These are phyloP conservation scores for Lindgomyces ingoldianus DNA, from an alignment of 495 filamentous ascomycete genomes.

Conservation along the genomic window DNA sequence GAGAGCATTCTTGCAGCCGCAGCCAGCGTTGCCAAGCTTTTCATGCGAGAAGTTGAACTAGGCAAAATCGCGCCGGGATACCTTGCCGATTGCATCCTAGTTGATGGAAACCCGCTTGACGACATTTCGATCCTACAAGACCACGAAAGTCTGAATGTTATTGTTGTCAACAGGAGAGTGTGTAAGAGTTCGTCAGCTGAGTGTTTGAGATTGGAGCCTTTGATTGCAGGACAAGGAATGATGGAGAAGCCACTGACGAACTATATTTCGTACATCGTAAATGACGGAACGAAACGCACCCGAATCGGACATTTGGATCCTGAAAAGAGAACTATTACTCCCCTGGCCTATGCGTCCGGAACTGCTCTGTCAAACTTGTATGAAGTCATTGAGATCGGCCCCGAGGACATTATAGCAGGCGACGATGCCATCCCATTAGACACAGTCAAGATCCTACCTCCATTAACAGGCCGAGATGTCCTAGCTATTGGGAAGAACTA, in stretches of 20 bases:
- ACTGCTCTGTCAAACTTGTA: neutral
- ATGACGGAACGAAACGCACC: neutral
- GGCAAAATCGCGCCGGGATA: slow-evolving; percentile 53
- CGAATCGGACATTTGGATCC: neutral
- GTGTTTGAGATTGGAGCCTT: slow-evolving; percentile 28
- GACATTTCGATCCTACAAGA: slow-evolving; percentile 53
- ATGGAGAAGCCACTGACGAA: neutral
- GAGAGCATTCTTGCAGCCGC: slow-evolving; percentile 55
- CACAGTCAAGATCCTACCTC: slow-evolving; percentile 49
- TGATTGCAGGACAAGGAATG: neutral
- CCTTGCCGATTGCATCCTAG: slow-evolving; percentile 52
- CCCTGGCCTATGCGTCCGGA: neutral
- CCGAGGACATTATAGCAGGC: neutral
- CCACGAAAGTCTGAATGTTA: slow-evolving; percentile 51
- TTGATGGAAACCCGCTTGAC: slow-evolving; percentile 54
- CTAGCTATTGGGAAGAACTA: slow-evolving; percentile 60
- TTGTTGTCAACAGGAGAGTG: slow-evolving; percentile 53
- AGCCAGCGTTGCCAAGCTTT: slow-evolving; percentile 50
- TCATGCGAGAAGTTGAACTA: slow-evolving; percentile 52
- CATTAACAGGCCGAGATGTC: slow-evolving; percentile 55
- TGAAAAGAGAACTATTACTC: neutral
- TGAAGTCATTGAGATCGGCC: neutral
- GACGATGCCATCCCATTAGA: neutral
- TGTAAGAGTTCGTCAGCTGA: slow-evolving; percentile 50
- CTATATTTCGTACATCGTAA: neutral